Evolutionary conservation across 257 asterid species (phyloP), one percentile per base, ranked within the genome.

Genomic region (Solanum chiquidenum): DNA sequence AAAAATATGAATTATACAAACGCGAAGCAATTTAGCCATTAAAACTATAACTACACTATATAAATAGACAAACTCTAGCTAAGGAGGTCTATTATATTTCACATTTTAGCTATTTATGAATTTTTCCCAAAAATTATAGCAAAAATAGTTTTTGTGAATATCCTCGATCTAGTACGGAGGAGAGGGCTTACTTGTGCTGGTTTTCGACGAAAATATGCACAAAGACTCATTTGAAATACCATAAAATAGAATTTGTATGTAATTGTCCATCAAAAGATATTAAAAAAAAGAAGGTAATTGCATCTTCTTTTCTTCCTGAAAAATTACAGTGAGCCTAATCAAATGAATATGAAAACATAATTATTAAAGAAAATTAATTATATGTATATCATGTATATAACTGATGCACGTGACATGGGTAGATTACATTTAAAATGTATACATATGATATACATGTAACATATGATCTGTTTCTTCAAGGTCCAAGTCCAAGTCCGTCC

Each of bases 1-100:
- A 49, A 49, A 46, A 14, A 14, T 14, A 0, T 0, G 0, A 49
- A 49, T 16, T 0, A 49, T 5, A 49, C 60, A 49, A 49, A 5
- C 9, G 21, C 1, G 7, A 44, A 44, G 0, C 5, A 44, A 0
- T 49, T 49, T 49, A 49, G 58, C 58, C 58, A 49, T 49, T 49
- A 14, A 40, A 49, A 49, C 20, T 49, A 49, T 49, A 14, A 16
- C 21, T 14, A 49, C 8, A 0, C 21, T 14, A 49, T 0, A 3
- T 49, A 49, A 49, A 49, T 49, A 49, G 7, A 49, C 60, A 49
- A 49, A 49, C 23, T 49, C 60, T 49, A 16, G 3, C 3, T 49
- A 49, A 49, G 7, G 60, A 14, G 21, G 3, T 0, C 9, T 49
- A 14, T 49, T 14, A 16, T 49, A 49, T 49, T 49, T 49, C 20